A percentile compares a stretch with the other conserved stretches of the same genome.
Conservation (phyloP, 139 green algal genomes). For the Microglena sp. region DNA sequence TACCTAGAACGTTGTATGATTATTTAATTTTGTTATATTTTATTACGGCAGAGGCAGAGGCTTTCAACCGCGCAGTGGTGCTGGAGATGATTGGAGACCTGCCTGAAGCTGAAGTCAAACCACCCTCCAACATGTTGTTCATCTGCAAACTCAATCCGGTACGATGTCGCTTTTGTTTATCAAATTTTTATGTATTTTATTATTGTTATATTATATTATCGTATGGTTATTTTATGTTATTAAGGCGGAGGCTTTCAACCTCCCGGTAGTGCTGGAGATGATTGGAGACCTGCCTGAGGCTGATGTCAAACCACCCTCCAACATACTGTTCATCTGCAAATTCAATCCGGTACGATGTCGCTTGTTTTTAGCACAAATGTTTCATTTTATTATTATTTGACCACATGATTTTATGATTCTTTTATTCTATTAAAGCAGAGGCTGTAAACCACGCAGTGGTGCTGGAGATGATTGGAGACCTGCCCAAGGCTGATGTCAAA, state of each 20-base stretch:
- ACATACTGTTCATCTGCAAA: constrained; percentile 97
- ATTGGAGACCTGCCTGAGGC: constrained; percentile 62
- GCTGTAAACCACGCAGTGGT: constrained; percentile 82
- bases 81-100: constrained; percentile 94
- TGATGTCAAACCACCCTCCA: constrained; percentile 83
- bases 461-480: constrained; percentile 93
- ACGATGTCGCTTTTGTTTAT: too few relatives aligned
- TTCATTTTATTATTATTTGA: too few relatives aligned
- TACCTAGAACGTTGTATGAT: too few relatives aligned
- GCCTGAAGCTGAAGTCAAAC: constrained; percentile 69
- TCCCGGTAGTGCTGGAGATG: constrained; percentile 97
- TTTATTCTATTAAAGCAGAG: too few relatives aligned
- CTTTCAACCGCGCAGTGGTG: constrained; percentile 78
- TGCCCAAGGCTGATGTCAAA: constrained; percentile 65
- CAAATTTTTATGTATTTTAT: too few relatives aligned
- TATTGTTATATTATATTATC: too few relatives aligned
- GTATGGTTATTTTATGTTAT: too few relatives aligned
- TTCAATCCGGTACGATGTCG: constrained; percentile 93
- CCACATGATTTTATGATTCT: too few relatives aligned
- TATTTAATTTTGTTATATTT: too few relatives aligned
- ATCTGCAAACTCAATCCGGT: constrained; percentile 97
- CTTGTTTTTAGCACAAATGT: too few relatives aligned
- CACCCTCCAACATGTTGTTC: constrained; percentile 87
- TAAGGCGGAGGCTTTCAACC: constrained; percentile 78
- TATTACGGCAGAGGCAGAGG: too few relatives aligned